Evolutionary conservation across 176 grass and related monocot genomes (phyloP), one percentile per base, ranked within the genome.

Genomic region (Poa pratensis): DNA sequence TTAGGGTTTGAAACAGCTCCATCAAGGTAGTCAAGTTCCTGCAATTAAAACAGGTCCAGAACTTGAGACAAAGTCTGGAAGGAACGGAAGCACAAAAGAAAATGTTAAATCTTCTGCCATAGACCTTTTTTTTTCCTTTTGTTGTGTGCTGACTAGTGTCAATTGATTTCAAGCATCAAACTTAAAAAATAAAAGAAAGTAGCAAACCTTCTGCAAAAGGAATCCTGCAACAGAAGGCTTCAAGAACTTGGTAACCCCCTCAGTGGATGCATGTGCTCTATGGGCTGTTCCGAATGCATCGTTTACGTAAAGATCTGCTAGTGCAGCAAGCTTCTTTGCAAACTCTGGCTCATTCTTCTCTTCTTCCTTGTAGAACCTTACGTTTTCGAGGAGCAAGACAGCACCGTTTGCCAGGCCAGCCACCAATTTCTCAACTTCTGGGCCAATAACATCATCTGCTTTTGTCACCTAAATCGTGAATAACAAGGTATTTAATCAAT

Each of bases 11-110:
- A 89, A 87, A 94, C 80, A 78, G 89, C 92, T 61, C 92, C 92
- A 46, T 91, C 92, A 84, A 94, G 92, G 78, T 94, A 94, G 67
- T 94, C 92, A 79, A 94, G 92, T 75, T 94, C 92, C 89, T 94
- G 80, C 46, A 70, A 51, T 88, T 76, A 3, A 79, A 68, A 27
- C 49, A 78, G 22, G 70, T 34, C 77, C 26, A 91, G 37, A 51
- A 54, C 24, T 81, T 67, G 6, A 40, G 37, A 73, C 12, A 46
- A 26, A 51, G 10, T 34, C 30, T 35, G 65, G 13, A 81, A 53
- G 14, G 34, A 34, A 66, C 3, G 5, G 16, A 77, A 58, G 64
- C 15, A 83, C 22, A 14, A 86, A 5, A 11, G 5, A 76, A 46
- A 27, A 63, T 3, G 16, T 54, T 32, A 24, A 55, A 32, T 10